phyloP scores from a whole-genome alignment of 495 filamentous ascomycete species.

The Jackrogersella minutella region DNA sequence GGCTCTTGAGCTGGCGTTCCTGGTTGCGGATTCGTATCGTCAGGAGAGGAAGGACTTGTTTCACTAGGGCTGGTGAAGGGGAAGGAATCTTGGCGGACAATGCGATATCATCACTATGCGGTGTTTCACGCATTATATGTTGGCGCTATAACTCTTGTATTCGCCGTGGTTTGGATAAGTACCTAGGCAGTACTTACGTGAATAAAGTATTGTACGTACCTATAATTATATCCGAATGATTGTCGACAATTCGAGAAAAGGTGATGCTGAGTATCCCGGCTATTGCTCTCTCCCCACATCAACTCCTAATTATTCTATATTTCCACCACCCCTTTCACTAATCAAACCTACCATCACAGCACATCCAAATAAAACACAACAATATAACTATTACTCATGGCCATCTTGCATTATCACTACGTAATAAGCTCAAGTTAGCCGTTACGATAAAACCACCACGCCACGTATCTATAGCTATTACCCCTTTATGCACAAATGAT shows the following conservation, averaged over 20 bases:
- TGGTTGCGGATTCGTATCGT: constrained; percentile 82
- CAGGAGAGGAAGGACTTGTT: constrained; percentile 46
- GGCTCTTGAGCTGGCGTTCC: constrained; percentile 91
- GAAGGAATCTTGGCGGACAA: too few relatives aligned
- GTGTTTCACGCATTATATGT: too few relatives aligned
- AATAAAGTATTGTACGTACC: too few relatives aligned
- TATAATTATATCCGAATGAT: too few relatives aligned
- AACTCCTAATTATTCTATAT: not conserved
- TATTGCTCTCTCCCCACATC: too few relatives aligned
- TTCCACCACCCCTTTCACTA: not conserved
- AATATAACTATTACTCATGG: not conserved
- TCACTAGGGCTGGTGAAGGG: constrained; percentile 4
- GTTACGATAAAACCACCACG: not conserved
- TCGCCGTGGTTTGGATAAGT: too few relatives aligned
- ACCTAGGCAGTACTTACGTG: too few relatives aligned
- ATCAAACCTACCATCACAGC: not conserved
- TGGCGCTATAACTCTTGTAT: too few relatives aligned
- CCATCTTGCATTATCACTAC: constrained; percentile 9
- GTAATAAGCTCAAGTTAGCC: not conserved
- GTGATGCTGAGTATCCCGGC: not conserved
- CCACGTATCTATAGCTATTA: not conserved
- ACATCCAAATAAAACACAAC: not conserved
- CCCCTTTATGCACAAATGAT: not conserved
- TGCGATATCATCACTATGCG: too few relatives aligned
- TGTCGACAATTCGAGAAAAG: too few relatives aligned